Base-by-base conservation (phyloP, 2,329 filamentous ascomycete genomes). In the Neonectria sp. region DNA sequence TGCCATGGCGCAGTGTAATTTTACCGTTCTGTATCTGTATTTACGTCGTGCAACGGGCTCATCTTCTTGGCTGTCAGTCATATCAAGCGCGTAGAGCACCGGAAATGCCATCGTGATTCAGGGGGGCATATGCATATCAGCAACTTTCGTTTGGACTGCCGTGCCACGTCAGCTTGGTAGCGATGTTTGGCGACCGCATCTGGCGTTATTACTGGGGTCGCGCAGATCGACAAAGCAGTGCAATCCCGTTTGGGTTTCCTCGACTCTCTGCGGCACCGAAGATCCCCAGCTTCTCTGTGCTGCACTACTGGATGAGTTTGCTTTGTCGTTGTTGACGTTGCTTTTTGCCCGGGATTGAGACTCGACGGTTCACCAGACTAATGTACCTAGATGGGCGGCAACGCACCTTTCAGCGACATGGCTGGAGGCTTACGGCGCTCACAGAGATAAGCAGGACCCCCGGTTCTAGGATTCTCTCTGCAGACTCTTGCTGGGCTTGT, bases 1-100 rank as follows among this genome's bases (percentile, higher is more conserved):
- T 56, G 15, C 49, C 51, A 62, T 60, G 63, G 62, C 63, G 57
- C 52, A 51, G 43, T 56, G 63, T 35, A 60, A 56, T 61, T 60
- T 56, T n/a, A 43, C n/a, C 31, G 11, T n/a, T 31, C 12, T 59
- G 24, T 37, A 48, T 25, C 21, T 9, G 35, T 52, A 9, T 21
- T n/a, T 43, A n/a, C 17, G 37, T n/a, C 5, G 35, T 37, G 17
- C 48, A 12, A 52, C 8, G 29, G n/a, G 27, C 21, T 24, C 17
- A 8, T 8, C 37, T 40, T 8, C 37, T 40, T 31, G 31, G 49
- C 29, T 33, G 49, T 52, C 49, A 17, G 17, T 25, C 49, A 24
- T 33, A 13, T 17, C 29, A n/a, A 21, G 49, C 49, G n/a, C 49
- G 29, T 33, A 62, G 12, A 53, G 33, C 15, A 35, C 43, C 52